Conservation (phyloP, 2,329 filamentous ascomycete genomes). For the Cladobotryum mycophilum region DNA sequence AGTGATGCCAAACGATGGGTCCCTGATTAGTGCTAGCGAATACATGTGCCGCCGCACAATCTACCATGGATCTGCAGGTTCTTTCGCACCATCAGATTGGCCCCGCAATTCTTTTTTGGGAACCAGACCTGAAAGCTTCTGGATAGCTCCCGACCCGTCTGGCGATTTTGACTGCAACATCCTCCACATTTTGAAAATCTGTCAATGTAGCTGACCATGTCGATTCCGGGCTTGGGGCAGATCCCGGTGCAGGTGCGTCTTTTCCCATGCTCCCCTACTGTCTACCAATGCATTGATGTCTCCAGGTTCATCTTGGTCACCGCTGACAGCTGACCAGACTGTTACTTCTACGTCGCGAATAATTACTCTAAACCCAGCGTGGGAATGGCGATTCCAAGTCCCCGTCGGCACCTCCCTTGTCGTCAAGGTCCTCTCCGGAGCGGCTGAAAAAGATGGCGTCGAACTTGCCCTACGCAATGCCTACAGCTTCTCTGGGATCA, state of each 20-base stretch:
- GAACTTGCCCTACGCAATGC: conserved; percentile 76
- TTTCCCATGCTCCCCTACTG: no score
- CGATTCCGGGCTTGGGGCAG: conserved; percentile 67
- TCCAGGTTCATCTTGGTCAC: conserved; percentile 13
- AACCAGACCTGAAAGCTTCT: no score
- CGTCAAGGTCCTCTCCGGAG: conserved; percentile 66
- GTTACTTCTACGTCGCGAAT: conserved; percentile 37
- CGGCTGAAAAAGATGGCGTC: conserved; percentile 89
- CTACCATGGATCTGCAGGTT: no score
- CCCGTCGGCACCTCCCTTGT: conserved; percentile 40
- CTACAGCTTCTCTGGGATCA: conserved; percentile 75
- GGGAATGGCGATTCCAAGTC: conserved; percentile 76
- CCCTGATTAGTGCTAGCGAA: no score
- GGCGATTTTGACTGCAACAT: no score
- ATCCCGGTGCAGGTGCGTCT: conserved; percentile 51
- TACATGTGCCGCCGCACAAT: no score
- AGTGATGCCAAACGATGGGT: no score
- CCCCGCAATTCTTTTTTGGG: no score
- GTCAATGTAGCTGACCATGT: conserved; percentile 48
- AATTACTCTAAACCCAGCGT: conserved; percentile 52
- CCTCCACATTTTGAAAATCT: background rate
- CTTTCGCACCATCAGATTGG: no score
- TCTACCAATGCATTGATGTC: no score
- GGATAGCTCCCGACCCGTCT: no score
- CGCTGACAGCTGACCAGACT: conserved; percentile 21